Evolutionary conservation across 2,329 filamentous ascomycete species (phyloP), one percentile per base, ranked within the genome.

Genomic region (Herpotrichia juniperi): DNA sequence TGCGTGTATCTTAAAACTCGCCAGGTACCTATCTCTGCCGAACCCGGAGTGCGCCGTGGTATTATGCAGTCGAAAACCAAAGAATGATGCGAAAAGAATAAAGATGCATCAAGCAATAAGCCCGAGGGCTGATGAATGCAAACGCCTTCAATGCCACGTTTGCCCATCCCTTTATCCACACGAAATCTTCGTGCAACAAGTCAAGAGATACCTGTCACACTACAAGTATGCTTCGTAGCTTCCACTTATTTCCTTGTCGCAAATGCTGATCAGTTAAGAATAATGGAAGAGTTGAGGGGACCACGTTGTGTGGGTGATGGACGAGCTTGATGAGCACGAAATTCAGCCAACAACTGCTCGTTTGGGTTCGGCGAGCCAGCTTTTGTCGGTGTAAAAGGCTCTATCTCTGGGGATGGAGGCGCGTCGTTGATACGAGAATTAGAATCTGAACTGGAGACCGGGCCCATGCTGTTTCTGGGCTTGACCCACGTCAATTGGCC

Each of bases 381-480:
- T 14, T 40, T 40, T 22, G 21, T 40, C 37, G 53, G 48, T 11
- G 68, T 72, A 26, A 71, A 66, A 16, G 55, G 48, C 40, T 71
- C 68, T 4, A 71, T 34, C n/a, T 54, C 48, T 34, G 69, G 69
- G 2, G 17, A 43, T 8, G 40, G 24, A 28, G 26, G 40, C 6
- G n/a, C 63, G 12, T 64, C 59, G 28, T 74, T 74, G 59, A 68
- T 68, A 22, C 69, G 67, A n/a, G 54, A 50, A 31, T 70, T 66
- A n/a, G 54, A 50, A 31, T 70, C 67, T 6, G 59, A 60, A 12
- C 61, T 53, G 9, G 71, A 68, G 16, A 74, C 44, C 14, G 59
- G 64, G 32, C 53, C 53, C 62, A 73, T 68, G 16, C 28, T 40
- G 16, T 40, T 11, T 14, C 37, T 19, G 16, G 10, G 6, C 9